Base-by-base conservation (phyloP, 345 rosid species). In the Sisymbrium altissimum region DNA sequence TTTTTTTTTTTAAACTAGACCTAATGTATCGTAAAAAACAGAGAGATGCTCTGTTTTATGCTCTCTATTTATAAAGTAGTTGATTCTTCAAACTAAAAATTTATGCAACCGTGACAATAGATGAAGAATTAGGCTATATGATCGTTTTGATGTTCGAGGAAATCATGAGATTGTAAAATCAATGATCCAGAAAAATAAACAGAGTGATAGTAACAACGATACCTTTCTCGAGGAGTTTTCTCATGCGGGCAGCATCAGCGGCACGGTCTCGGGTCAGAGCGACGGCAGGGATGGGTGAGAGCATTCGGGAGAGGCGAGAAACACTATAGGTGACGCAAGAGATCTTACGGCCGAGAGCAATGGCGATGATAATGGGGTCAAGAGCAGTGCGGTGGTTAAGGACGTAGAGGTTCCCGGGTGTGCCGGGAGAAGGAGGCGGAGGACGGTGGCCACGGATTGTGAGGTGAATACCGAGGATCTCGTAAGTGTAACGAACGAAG, bases 311-410 rank as follows among this genome's bases (percentile, higher is more conserved):
- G 85, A 95, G 94, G 8, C 89, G 82, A 78, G 97, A 87, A 33
- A 95, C 96, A 78, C 99, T 95, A 71, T 95, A 95, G 12, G 99
- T 95, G 55, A 95, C 98, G 55, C 96, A 90, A 3, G 96, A 85
- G 27, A 87, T 90, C 78, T 95, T 95, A 63, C 99, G 96, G 44
- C 99, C 98, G 14, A 95, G 94, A 0, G 98, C 98, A 13, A 95
- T 95, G 73, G 98, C 86, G 30, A 92, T 80, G 36, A 95, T 75
- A n/a, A 92, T 87, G 18, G 99, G 98, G 62, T 95, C 99, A n/a
- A 95, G 89, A n/a, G 92, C 88, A 0, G 96, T 65, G 13, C 99
- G 97, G 81, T 95, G 99, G 76, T 95, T 95, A 74, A 96, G 89
- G 1, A 95, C 98, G 65, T 83, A 91, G 81, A 91, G 97, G 80